phyloP scores from a whole-genome alignment of 352 stramenopile genomes.

The Pythium aristosporum region DNA sequence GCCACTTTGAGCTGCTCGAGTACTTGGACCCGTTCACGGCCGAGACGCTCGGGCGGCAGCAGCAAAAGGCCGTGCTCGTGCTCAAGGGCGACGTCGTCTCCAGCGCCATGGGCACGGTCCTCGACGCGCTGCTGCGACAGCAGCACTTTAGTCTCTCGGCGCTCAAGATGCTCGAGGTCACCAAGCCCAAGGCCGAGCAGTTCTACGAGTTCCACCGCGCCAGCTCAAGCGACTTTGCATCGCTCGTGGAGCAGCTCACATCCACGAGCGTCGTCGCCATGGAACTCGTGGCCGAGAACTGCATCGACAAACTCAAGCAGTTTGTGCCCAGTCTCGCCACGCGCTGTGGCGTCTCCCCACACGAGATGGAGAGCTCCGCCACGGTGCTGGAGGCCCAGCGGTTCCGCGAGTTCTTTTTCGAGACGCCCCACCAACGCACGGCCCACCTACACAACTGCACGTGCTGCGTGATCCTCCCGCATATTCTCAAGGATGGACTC shows the following conservation, averaged over 20 bases:
- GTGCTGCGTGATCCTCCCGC: conserved; percentile 91
- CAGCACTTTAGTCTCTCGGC: conserved; percentile 74
- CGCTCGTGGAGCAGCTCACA: conserved; percentile 39
- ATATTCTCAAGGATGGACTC: conserved; percentile 88
- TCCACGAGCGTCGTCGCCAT: conserved; percentile 54
- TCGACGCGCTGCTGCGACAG: conserved; percentile 50
- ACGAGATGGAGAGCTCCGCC: conserved; percentile 50
- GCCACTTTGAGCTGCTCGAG: conserved; percentile 82
- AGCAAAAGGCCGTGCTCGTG: conserved; percentile 72
- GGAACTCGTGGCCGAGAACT: conserved; percentile 74
- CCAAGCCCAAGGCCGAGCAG: conserved; percentile 47
- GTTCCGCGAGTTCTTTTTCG: conserved; percentile 62
- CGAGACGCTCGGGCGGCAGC: conserved; percentile 57
- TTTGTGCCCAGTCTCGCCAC: conserved; percentile 42
- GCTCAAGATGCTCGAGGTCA: conserved; percentile 76
- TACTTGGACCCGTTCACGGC: conserved; percentile 82
- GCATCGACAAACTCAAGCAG: conserved; percentile 61
- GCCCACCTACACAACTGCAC: conserved; percentile 88
- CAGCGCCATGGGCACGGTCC: conserved; percentile 40
- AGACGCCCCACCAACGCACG: conserved; percentile 50
- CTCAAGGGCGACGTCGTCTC: conserved; percentile 54
- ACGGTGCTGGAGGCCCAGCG: conserved; percentile 58
- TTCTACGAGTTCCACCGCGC: conserved; percentile 47
- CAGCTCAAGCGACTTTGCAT: conserved; percentile 28
- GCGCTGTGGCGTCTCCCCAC: conserved; percentile 41